Conservation (phyloP, 2,329 filamentous ascomycete genomes). For the Colletotrichum cereale region DNA sequence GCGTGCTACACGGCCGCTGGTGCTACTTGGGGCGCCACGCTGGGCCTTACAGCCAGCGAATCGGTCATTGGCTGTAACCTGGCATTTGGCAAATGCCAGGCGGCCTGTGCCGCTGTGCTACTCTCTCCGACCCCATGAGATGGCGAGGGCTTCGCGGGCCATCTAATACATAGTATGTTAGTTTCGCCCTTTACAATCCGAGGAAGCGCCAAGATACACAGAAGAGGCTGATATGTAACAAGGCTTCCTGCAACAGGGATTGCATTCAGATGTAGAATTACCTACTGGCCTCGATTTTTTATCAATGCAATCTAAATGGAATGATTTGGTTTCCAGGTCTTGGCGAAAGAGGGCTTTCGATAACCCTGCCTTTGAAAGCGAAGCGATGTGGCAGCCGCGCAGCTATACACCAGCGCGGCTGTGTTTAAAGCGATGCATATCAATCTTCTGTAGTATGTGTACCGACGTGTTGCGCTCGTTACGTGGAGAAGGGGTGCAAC, state of each 20-base stretch:
- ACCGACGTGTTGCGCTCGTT: too few relatives aligned
- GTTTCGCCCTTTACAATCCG: neutral
- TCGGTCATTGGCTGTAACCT: neutral
- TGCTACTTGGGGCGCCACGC: neutral
- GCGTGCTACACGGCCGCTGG: neutral
- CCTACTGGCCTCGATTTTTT: too few relatives aligned
- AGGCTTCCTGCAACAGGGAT: neutral
- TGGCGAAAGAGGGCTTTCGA: neutral
- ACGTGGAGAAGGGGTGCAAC: too few relatives aligned
- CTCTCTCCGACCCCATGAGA: neutral
- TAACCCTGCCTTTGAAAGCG: neutral
- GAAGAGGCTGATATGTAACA: neutral
- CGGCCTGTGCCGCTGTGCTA: neutral
- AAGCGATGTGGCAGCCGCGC: neutral
- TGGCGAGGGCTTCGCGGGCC: neutral
- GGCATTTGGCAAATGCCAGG: neutral
- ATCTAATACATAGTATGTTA: neutral
- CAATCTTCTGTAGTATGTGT: too few relatives aligned
- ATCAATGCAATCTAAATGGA: neutral
- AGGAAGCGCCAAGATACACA: neutral
- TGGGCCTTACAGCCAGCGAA: neutral
- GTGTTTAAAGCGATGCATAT: too few relatives aligned
- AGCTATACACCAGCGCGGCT: too few relatives aligned
- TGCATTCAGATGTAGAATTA: neutral
- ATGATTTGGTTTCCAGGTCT: too few relatives aligned